Evolutionary conservation across 805 yeast species (phyloP), one percentile per base, ranked within the genome.

Genomic region (Scheffersomyces ergatensis): DNA sequence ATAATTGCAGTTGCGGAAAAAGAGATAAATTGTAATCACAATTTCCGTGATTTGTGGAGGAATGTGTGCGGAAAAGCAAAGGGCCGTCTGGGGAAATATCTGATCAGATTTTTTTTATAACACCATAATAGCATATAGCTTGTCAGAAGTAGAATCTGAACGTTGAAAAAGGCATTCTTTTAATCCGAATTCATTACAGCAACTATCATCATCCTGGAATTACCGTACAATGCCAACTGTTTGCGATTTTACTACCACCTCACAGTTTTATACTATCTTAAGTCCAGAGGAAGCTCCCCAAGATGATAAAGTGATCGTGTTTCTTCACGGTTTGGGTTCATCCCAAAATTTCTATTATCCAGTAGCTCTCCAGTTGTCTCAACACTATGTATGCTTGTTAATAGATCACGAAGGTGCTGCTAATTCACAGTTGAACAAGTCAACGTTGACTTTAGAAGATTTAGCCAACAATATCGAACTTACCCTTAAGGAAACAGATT

Each of bases 271-370:
- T 24, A 39, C 42, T 24, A 17, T 34, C 12, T 13, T 39, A 14
- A 30, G 17, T 17, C 31, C 42, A 2, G 34, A 25, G 15, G 3
- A 18, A 26, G n/a, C 15, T 34, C n/a, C n/a, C n/a, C 11, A 34
- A 19, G 16, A 18, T 37, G 11, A 18, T 3, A 20, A 21, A 23
- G 39, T 39, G 11, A 19, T 42, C 12, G 44, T 44, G 3, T 42
- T 44, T n/a, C 37, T 44, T 11, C 48, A 44, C 23, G 48, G 48
- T 13, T 27, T 44, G 13, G 48, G 48, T 27, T 44, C 48, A 21
- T 44, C 48, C 9, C 46, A 41, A 33, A 44, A 41, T 25, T 44
- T 42, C 34, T 36, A 38, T 18, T 44, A 36, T 23, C 21, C 46
- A 4, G 17, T 42, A 6, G 48, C 46, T 5, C 25, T 18, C 7